These are phyloP conservation scores for Chalaropsis thielavioides DNA, from an alignment of 2,329 filamentous ascomycete genomes.

Conservation along the genomic window DNA sequence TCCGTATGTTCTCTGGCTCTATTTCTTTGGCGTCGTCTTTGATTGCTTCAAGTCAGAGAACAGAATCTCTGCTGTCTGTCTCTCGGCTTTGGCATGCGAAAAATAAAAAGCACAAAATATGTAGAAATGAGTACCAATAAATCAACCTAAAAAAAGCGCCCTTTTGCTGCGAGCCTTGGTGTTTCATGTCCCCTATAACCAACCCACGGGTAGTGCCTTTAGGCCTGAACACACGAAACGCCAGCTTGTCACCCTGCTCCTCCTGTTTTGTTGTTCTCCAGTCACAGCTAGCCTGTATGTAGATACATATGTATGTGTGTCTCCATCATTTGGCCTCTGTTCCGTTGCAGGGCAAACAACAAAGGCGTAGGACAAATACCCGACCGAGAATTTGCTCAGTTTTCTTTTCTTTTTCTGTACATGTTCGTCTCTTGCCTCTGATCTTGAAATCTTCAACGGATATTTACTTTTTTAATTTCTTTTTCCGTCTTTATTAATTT, in stretches of 20 bases:
- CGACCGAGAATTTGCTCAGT: not conserved
- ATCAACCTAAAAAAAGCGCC: not conserved
- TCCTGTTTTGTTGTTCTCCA: not conserved
- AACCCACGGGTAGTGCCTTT: conserved; percentile 3
- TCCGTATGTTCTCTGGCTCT: no score
- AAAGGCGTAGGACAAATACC: not conserved
- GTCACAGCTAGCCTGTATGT: not conserved
- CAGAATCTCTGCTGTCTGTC: not conserved
- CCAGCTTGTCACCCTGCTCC: not conserved
- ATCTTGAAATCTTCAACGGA: not conserved
- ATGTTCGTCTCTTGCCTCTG: not conserved
- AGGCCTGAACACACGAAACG: conserved; percentile 10
- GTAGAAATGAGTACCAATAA: not conserved
- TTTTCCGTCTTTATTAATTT: not conserved
- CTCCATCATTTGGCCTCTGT: no score
- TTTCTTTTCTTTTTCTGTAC: not conserved
- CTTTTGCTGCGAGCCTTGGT: conserved; percentile 8
- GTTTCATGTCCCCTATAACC: conserved; percentile 13
- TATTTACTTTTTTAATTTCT: not conserved
- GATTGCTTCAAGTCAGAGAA: no score
- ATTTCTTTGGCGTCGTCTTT: no score
- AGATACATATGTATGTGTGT: not conserved
- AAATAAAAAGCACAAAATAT: not conserved
- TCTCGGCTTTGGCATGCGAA: not conserved
- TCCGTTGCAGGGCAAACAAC: no score